A percentile compares a stretch with the other conserved stretches of the same genome.
Conservation (phyloP, 1,284 basidiomycete species). For the Heimioporus retisporus region DNA sequence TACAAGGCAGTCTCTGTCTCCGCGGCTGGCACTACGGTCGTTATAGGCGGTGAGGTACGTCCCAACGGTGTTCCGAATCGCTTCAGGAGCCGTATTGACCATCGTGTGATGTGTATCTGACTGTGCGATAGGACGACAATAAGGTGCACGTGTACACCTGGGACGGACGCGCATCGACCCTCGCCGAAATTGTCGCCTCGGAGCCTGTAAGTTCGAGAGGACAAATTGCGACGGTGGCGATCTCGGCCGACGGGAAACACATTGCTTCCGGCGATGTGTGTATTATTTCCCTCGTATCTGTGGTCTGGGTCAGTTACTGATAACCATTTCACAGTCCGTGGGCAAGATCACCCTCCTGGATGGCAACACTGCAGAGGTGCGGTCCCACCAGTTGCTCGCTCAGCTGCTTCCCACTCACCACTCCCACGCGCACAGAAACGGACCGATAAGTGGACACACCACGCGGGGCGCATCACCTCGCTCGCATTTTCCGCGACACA, state of each 20-base stretch:
- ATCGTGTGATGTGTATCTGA: not conserved
- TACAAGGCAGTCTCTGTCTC: constrained; percentile 70
- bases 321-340: constrained; percentile 58
- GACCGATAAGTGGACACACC: constrained; percentile 83
- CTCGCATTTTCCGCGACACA: constrained; percentile 67
- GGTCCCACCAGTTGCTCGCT: not conserved
- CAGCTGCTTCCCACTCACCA: no score
- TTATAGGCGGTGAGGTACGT: constrained; percentile 81
- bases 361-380: constrained; percentile 67
- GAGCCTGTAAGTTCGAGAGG: constrained; percentile 72
- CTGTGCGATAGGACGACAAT: constrained; percentile 60
- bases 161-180: constrained; percentile 68
- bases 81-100: not conserved
- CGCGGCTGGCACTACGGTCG: constrained; percentile 63
- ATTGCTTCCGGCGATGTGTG: constrained; percentile 87
- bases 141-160: constrained; percentile 81
- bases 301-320: not conserved
- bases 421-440: constrained; percentile 20
- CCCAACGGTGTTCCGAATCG: not conserved
- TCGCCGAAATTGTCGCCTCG: constrained; percentile 62
- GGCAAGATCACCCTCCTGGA: constrained; percentile 89
- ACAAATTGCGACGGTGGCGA: constrained; percentile 80
- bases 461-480: constrained; percentile 85
- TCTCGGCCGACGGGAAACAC: constrained; percentile 82
- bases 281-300: constrained; percentile 15